Conservation (phyloP, 163 green algal genomes). For the Prototheca cutis region DNA sequence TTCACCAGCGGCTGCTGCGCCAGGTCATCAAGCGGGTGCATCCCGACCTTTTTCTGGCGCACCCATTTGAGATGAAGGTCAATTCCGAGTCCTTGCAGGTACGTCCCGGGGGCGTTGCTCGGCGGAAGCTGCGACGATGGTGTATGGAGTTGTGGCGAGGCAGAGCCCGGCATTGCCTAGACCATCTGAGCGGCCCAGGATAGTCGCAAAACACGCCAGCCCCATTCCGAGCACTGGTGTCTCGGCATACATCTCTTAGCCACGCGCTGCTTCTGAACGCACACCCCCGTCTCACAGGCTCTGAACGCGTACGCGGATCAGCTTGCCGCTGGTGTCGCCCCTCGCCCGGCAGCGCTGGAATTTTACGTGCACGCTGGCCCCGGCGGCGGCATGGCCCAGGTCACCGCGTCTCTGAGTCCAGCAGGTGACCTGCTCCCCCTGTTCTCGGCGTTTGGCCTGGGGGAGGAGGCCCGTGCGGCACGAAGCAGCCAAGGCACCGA, state of each 20-base stretch:
- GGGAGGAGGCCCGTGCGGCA: neutral
- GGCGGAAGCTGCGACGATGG: neutral
- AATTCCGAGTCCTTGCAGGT: slow-evolving; percentile 74
- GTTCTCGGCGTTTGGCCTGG: slow-evolving; percentile 69
- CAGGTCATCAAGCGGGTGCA: slow-evolving; percentile 42
- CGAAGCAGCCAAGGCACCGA: too few species aligned
- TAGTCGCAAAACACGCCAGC: too few species aligned
- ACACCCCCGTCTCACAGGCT: slow-evolving; percentile 26
- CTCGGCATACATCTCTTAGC: too few species aligned
- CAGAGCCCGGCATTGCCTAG: too few species aligned
- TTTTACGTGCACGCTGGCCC: slow-evolving; percentile 64
- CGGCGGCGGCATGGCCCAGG: slow-evolving; percentile 1
- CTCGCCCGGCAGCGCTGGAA: slow-evolving; percentile 33
- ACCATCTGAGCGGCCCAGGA: too few species aligned
- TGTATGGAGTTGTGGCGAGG: too few species aligned
- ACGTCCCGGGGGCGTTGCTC: neutral
- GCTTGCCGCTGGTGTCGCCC: slow-evolving; percentile 32
- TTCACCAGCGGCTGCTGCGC: neutral
- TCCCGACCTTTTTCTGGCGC: slow-evolving; percentile 66
- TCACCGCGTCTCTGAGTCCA: slow-evolving; percentile 44
- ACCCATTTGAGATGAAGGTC: slow-evolving; percentile 50
- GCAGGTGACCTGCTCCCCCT: slow-evolving; percentile 63
- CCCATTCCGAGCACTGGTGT: too few species aligned
- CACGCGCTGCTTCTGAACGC: too few species aligned
- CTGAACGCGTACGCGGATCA: slow-evolving; percentile 75